Percentiles rank a stretch among this genome's conserved stretches.
phyloP scores from a whole-genome alignment of 164 flowering plant species.

The Stephania cephalantha region DNA sequence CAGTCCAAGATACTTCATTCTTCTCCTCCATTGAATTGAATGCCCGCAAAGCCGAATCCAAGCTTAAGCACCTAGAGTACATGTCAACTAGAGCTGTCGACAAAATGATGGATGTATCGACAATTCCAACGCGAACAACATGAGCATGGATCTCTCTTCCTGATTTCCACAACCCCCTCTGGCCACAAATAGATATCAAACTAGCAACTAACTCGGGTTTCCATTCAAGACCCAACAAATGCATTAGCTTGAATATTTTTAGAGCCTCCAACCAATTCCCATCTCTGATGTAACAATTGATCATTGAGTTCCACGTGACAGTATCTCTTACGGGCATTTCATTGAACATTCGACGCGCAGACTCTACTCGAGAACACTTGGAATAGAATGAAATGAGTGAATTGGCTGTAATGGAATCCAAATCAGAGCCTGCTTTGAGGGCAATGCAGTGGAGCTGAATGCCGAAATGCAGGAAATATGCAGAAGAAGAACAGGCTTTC shows the following conservation, averaged over 20 bases:
- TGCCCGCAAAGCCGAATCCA: constrained; percentile 29
- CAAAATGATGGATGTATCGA: constrained; percentile 24
- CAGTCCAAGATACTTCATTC: constrained; percentile 63
- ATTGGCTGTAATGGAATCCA: constrained; percentile 37
- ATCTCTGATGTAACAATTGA: constrained; percentile 39
- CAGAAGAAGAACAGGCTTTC: constrained; percentile 39
- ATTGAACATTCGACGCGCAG: constrained; percentile 44
- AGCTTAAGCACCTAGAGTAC: constrained; percentile 36
- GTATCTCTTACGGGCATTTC: constrained; percentile 45
- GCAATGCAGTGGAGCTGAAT: constrained; percentile 42
- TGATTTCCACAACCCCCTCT: constrained; percentile 17
- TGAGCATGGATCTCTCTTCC: constrained; percentile 49
- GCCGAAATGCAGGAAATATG: constrained; percentile 24
- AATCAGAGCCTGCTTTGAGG: constrained; percentile 31
- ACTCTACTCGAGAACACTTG: constrained; percentile 17
- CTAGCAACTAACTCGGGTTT: constrained; percentile 46
- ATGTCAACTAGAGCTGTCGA: constrained; percentile 48
- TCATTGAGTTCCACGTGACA: constrained; percentile 49
- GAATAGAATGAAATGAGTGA: constrained; percentile 52
- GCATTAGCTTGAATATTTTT: constrained; percentile 20
- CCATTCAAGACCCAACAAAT: constrained; percentile 23
- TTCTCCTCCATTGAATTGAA: constrained; percentile 34
- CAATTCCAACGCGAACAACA: constrained; percentile 22
- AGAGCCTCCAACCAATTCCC: constrained; percentile 26
- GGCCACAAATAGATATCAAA: constrained; percentile 31